These are phyloP conservation scores for Yarrowia hollandica DNA, from an alignment of 805 yeast species.

Conservation along the genomic window DNA sequence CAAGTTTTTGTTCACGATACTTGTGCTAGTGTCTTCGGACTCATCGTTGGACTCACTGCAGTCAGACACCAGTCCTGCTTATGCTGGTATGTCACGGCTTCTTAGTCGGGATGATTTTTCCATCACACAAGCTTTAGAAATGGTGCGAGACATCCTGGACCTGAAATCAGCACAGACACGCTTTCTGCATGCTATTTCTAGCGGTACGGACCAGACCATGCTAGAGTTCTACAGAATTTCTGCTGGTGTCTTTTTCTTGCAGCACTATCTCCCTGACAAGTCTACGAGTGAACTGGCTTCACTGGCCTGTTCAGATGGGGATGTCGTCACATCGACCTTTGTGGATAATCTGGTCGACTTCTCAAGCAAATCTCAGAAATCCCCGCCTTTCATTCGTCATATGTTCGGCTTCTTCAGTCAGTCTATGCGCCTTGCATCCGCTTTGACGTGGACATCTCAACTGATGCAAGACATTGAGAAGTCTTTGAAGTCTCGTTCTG, in stretches of 20 bases:
- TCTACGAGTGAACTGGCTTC: neutral
- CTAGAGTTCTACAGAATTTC: neutral
- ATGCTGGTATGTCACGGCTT: neutral
- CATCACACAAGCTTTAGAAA: neutral
- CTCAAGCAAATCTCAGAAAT: neutral
- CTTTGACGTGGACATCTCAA: neutral
- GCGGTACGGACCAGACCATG: neutral
- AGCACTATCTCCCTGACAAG: neutral
- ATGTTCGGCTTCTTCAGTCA: neutral
- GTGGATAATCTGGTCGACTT: neutral
- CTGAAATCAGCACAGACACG: neutral
- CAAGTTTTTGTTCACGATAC: slow-evolving; percentile 3
- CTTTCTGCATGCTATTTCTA: neutral
- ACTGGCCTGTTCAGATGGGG: neutral
- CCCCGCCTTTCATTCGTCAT: neutral
- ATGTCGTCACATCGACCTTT: neutral
- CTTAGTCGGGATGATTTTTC: neutral
- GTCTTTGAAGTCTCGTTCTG: neutral
- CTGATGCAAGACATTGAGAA: neutral
- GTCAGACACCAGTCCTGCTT: neutral
- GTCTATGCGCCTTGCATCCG: neutral
- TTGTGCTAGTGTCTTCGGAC: neutral
- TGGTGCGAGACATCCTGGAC: neutral
- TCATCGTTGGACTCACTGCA: slow-evolving; percentile 1
- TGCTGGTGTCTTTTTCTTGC: neutral